Evolutionary conservation across 169 alveolate species (phyloP).

Genomic region (Plasmodium relictum): DNA sequence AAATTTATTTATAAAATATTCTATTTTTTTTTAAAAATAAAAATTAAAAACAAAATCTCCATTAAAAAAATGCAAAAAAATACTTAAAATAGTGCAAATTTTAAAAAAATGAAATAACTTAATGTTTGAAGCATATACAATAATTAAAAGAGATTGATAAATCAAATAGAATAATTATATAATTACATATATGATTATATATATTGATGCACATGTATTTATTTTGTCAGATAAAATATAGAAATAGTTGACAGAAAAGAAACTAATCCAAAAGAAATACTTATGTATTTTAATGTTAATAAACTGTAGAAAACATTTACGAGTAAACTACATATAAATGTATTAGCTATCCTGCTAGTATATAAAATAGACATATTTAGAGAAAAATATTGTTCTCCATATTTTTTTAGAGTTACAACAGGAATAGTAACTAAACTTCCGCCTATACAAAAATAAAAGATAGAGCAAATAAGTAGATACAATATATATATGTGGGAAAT

Average conservation of each 20-base stretch:
- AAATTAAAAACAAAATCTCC: no score
- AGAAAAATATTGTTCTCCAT: slow-evolving; percentile 47
- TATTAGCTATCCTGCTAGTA: slow-evolving; percentile 58
- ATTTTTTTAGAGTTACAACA: slow-evolving; percentile 46
- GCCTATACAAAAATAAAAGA: slow-evolving; percentile 60
- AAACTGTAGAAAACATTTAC: slow-evolving; percentile 13
- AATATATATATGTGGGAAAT: slow-evolving; percentile 29
- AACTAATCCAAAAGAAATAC: slow-evolving; percentile 31
- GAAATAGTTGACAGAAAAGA: slow-evolving; percentile 16
- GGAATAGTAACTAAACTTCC: slow-evolving; percentile 68
- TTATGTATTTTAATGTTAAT: slow-evolving; percentile 31
- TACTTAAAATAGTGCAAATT: no score
- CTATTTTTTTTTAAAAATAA: no score
- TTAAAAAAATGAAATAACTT: no score
- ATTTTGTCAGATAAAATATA: slow-evolving; percentile 16
- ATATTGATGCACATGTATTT: background rate
- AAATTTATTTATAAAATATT: no score
- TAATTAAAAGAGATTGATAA: background rate
- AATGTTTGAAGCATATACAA: background rate
- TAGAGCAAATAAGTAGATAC: slow-evolving; percentile 22
- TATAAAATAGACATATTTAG: slow-evolving; percentile 58
- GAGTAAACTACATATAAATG: slow-evolving; percentile 44
- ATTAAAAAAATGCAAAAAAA: no score
- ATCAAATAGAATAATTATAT: background rate
- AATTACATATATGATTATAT: background rate